Conservation (phyloP, 768 basidiomycete species). For the Termitomyces sp. region DNA sequence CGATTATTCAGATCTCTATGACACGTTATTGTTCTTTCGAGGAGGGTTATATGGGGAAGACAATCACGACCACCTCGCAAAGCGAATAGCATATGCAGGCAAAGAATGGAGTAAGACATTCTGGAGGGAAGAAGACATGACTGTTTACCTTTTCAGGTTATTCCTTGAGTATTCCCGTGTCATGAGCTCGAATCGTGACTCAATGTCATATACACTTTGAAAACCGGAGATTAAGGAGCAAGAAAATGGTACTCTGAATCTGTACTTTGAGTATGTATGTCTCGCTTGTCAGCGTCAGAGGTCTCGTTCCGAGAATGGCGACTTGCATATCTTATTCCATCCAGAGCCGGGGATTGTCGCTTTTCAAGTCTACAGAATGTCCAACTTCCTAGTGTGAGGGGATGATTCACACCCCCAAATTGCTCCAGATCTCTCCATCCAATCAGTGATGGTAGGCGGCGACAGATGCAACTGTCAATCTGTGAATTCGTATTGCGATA, state of each 20-base stretch:
- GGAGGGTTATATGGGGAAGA: constrained; percentile 44
- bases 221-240: neutral
- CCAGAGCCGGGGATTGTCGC: neutral
- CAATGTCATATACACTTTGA: neutral
- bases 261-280: neutral
- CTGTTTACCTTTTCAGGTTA: constrained; percentile 45
- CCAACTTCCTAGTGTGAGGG: neutral
- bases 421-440: neutral
- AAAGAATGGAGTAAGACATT: constrained; percentile 42
- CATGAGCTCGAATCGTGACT: constrained; percentile 20
- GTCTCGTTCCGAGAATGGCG: neutral
- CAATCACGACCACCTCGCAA: constrained; percentile 51
- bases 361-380: neutral
- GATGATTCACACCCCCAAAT: neutral
- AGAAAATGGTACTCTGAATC: neutral
- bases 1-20: constrained; percentile 58
- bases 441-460: neutral
- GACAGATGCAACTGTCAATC: neutral
- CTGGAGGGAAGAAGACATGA: constrained; percentile 51
- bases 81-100: constrained; percentile 47
- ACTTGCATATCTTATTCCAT: neutral
- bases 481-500: neutral
- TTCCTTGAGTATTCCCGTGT: constrained; percentile 45
- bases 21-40: constrained; percentile 61
- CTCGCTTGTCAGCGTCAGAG: neutral